Base-by-base conservation (phyloP, 1,284 basidiomycete species). In the Uromyces viciae-fabae region DNA sequence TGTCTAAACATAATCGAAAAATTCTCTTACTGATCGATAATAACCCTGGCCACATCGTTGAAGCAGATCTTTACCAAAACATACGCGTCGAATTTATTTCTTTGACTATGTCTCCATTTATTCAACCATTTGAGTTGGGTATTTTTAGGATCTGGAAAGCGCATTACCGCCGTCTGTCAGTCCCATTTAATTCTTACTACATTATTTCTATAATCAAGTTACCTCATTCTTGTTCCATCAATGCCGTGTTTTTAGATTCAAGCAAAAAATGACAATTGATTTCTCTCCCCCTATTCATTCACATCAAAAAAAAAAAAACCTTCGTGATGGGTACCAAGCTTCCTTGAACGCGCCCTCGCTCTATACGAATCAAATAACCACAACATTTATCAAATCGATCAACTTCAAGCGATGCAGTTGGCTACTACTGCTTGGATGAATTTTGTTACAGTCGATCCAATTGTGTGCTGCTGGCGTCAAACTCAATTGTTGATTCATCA, bases 21-120 rank as follows among this genome's bases (percentile, higher is more conserved):
- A 42, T 68, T 5, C 43, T 78, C 31, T 33, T 78, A 11, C 46
- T 78, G 31, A 69, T 78, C 36, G 76, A 78, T 58, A 71, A 71
- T 42, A 68, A 54, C 40, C 38, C 46, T 2, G 66, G 64, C 11
- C 76, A 78, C 46, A 69, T 74, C 49, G 49, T 74, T 52, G 72
- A 74, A 58, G 52, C 72, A 54, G 72, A 60, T 43, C 54, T 74
- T 22, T 74, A 74, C 40, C 72, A 46, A 46, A 74, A 74, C 54
- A 74, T 74, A 19, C 72, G 54, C 49, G 38, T 74, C 54, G 72
- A 74, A 40, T 74, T 74, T 58, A 36, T 74, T 52, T 74, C 72
- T 19, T 74, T 52, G 22, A 74, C 28, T 58, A 40, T 74, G 5
- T 54, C 52, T 33, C 36, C 14, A 36, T 52, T 56, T 8, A 31